A percentile compares a stretch with the other conserved stretches of the same genome.
Conservation (phyloP, 306 rosid genomes). For the Sphenostylis stenocarpa region DNA sequence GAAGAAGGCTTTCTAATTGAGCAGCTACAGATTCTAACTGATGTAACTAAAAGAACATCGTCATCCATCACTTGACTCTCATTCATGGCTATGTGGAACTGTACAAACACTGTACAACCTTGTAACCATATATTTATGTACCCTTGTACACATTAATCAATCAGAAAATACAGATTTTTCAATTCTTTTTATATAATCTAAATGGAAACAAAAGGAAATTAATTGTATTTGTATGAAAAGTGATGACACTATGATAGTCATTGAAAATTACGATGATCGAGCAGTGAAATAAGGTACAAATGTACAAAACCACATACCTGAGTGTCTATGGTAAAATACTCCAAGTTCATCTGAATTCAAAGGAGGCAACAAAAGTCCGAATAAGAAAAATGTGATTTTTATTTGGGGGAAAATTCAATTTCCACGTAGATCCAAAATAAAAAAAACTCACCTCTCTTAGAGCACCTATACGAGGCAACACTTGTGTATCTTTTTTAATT, state of each 20-base stretch:
- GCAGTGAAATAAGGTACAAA: constrained; percentile 28
- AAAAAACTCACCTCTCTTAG: constrained; percentile 72
- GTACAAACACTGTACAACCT: constrained; percentile 1
- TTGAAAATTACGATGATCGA: neutral
- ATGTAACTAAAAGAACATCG: constrained; percentile 1
- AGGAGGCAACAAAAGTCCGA: constrained; percentile 25
- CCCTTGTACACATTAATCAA: neutral
- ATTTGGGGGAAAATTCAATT: constrained; percentile 21
- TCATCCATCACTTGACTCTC: constrained; percentile 15
- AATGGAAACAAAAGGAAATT: neutral
- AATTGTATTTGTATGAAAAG: constrained; percentile 18
- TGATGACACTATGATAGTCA: neutral
- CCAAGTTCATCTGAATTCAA: constrained; percentile 91
- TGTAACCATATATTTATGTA: neutral
- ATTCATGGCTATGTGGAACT: constrained; percentile 15
- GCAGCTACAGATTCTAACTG: constrained; percentile 8
- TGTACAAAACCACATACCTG: constrained; percentile 66
- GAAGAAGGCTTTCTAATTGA: constrained; percentile 16
- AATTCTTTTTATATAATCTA: neutral
- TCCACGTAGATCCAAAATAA: constrained; percentile 10
- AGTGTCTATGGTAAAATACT: constrained; percentile 86
- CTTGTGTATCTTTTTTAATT: constrained; percentile 68
- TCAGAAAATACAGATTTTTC: neutral
- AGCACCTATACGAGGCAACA: constrained; percentile 87
- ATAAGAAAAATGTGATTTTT: constrained; percentile 22